A percentile compares a stretch with the other conserved stretches of the same genome.
Conservation (phyloP, 1,284 basidiomycete species). For the Cryptococcus sp. region DNA sequence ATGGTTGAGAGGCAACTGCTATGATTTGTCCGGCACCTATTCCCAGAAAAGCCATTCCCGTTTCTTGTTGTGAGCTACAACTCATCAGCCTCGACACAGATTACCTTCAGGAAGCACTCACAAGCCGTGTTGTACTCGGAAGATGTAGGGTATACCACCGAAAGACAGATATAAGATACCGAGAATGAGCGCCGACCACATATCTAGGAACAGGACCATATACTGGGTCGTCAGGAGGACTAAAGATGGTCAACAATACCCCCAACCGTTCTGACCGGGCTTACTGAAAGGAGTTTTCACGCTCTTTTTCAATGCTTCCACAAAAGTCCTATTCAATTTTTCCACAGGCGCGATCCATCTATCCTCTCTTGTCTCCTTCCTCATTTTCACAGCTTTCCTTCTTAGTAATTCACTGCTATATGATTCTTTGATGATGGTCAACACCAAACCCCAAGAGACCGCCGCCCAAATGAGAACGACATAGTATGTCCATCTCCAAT, state of each 20-base stretch:
- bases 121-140: constrained; percentile 59
- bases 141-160: constrained; percentile 62
- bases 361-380: constrained; percentile 53
- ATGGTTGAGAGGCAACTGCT: constrained; percentile 57
- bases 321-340: constrained; percentile 49
- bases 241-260: constrained; percentile 35
- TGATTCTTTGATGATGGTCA: constrained; percentile 67
- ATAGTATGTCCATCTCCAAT: constrained; percentile 77
- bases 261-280: constrained; percentile 31
- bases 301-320: constrained; percentile 53
- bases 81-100: neutral
- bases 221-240: constrained; percentile 65
- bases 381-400: constrained; percentile 54
- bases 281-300: constrained; percentile 68
- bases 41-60: constrained; percentile 66
- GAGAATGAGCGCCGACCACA: constrained; percentile 61
- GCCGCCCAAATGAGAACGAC: constrained; percentile 56
- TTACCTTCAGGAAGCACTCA: constrained; percentile 10
- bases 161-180: constrained; percentile 73
- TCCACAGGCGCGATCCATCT: constrained; percentile 60
- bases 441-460: constrained; percentile 39
- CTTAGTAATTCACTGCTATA: constrained; percentile 62
- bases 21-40: constrained; percentile 64
- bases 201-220: constrained; percentile 68
- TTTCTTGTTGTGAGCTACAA: constrained; percentile 51